Conservation (phyloP, 2,329 filamentous ascomycete genomes). For the Aspergillus sergii region DNA sequence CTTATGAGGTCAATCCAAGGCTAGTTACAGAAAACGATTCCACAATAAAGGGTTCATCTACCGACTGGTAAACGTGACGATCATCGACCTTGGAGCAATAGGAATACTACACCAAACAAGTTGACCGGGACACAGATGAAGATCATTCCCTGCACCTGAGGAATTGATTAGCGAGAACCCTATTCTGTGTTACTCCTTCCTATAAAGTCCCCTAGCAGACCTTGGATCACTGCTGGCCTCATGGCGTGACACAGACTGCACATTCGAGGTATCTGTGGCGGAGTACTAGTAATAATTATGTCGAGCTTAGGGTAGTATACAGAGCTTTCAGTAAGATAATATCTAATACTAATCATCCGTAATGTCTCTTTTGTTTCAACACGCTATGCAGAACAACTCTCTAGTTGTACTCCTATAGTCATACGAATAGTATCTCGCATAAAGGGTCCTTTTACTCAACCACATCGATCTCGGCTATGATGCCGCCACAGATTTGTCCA, state of each 20-base stretch:
- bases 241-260: background rate
- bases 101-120: background rate
- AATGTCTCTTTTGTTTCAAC: background rate
- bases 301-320: background rate
- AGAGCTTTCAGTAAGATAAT: background rate
- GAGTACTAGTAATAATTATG: background rate
- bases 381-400: background rate
- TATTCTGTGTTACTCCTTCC: background rate
- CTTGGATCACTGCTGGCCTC: background rate
- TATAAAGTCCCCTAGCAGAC: background rate
- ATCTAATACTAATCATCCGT: background rate
- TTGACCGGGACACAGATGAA: background rate
- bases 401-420: background rate
- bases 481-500: background rate
- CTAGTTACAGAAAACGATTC: background rate
- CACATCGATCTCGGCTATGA: background rate
- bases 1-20: no score
- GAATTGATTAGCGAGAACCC: background rate
- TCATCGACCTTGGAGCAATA: background rate
- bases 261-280: background rate
- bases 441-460: background rate
- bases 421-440: background rate
- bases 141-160: background rate
- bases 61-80: background rate
- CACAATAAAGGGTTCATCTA: background rate